Base-by-base conservation (phyloP, 2,329 filamentous ascomycete species). In the Paecilomyces sp. region DNA sequence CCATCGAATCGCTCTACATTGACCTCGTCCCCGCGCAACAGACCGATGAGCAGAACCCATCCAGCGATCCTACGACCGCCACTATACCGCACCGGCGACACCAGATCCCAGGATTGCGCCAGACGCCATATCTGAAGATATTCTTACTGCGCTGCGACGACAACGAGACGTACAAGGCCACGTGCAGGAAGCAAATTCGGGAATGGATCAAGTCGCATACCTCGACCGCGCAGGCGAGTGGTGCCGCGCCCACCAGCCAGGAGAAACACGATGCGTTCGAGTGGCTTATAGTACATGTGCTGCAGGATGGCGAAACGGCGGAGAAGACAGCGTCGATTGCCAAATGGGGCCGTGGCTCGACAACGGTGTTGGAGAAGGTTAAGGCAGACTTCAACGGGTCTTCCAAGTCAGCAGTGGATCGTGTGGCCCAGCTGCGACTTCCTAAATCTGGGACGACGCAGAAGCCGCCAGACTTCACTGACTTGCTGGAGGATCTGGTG, bases 241-340 rank as follows among this genome's bases (percentile, higher is more conserved):
- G 67, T 30, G 71, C 77, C 31, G 72, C 41, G 7, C 41, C 77
- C 22, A 90, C 81, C 68, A 87, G 85, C 22, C 88, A 92, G 69
- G 93, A 97, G 70, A 94, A 95, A 63, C 94, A 99, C 70, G 93
- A 99, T 78, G 93, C 94, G 0, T 96, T 89, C 66, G 94, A 99
- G 74, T 97, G 92, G 90, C 80, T 99, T 64, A 90, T 99, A 58
- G 72, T 99, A 24, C 94, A 99, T 72, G 90, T 99, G 28, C 90
- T 97, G 12, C 92, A 93, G 13, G 92, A 96, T 63, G 89, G 87
- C 1, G 68, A 82, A 68, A 76, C 80, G 28, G 78, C 85, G 2
- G 91, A 96, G 64, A 89, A 89, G 70, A 80, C 82, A 18, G 79
- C 81, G 8, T 75, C 84, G 15, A 80, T 85, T 1, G 88, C 88